Conservation (phyloP, 2,329 filamentous ascomycete species). For the Cordyceps sp. region DNA sequence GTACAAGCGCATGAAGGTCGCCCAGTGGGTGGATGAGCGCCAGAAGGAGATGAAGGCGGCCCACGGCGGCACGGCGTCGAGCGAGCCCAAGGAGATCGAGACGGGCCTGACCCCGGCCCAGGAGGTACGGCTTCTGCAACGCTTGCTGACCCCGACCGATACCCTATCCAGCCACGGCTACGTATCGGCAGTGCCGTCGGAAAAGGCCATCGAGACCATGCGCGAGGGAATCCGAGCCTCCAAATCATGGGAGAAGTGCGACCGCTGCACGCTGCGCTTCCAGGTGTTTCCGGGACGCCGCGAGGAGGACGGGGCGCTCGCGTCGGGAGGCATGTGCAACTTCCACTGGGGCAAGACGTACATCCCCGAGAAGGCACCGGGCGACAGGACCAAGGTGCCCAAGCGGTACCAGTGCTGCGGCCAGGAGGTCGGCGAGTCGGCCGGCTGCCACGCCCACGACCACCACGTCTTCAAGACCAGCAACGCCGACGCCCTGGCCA, state of each 20-base stretch:
- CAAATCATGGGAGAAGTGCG: slow-evolving; percentile 73
- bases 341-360: slow-evolving; percentile 66
- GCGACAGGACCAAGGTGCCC: slow-evolving; percentile 38
- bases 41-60: slow-evolving; percentile 19
- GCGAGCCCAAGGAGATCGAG: slow-evolving; percentile 33
- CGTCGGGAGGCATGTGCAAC: slow-evolving; percentile 60
- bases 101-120: slow-evolving; percentile 54
- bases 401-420: slow-evolving; percentile 67
- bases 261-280: slow-evolving; percentile 73
- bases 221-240: slow-evolving; percentile 47
- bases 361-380: slow-evolving; percentile 36
- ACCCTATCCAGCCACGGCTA: slow-evolving; percentile 58
- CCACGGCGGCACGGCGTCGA: slow-evolving; percentile 11
- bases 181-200: slow-evolving; percentile 48
- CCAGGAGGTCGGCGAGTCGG: slow-evolving; percentile 51
- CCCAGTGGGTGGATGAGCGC: slow-evolving; percentile 54
- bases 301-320: slow-evolving; percentile 56
- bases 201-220: slow-evolving; percentile 49
- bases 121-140: slow-evolving; percentile 48
- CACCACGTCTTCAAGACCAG: slow-evolving; percentile 81
- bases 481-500: slow-evolving; percentile 58
- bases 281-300: slow-evolving; percentile 82
- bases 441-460: slow-evolving; percentile 54
- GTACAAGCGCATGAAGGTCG: slow-evolving; percentile 57
- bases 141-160: slow-evolving; percentile 46